Evolutionary conservation across 2,329 filamentous ascomycete species (phyloP).

Genomic region (Sphaerulina populicola): DNA sequence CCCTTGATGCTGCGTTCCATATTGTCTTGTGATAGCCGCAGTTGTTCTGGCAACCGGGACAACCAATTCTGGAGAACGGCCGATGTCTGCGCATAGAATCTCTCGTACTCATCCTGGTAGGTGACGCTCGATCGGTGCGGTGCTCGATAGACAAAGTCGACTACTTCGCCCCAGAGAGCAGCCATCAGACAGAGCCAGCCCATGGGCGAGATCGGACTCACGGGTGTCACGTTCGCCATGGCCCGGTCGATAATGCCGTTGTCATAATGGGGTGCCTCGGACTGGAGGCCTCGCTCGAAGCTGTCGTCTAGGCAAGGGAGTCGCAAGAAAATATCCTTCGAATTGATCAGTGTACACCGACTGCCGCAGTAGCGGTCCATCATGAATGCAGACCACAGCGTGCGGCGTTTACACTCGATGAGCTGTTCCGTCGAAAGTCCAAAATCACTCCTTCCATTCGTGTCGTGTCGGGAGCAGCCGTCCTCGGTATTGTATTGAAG

Average conservation of each 20-base stretch:
- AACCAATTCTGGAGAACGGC: slow-evolving; percentile 53
- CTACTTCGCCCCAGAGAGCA: slow-evolving; percentile 58
- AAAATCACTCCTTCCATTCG: slow-evolving; percentile 20
- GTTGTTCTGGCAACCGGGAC: slow-evolving; percentile 46
- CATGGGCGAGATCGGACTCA: slow-evolving; percentile 45
- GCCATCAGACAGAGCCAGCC: slow-evolving; percentile 55
- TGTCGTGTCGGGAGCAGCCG: slow-evolving; percentile 28
- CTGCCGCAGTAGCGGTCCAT: slow-evolving; percentile 57
- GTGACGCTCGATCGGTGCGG: slow-evolving; percentile 38
- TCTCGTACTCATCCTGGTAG: slow-evolving; percentile 43
- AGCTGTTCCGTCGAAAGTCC: slow-evolving; percentile 35
- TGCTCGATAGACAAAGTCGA: slow-evolving; percentile 51
- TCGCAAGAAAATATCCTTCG: slow-evolving; percentile 58
- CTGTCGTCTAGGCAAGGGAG: slow-evolving; percentile 54
- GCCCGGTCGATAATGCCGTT: slow-evolving; percentile 40
- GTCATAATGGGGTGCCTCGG: slow-evolving; percentile 54
- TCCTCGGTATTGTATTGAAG: slow-evolving; percentile 52
- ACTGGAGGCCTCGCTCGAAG: slow-evolving; percentile 54
- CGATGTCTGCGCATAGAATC: slow-evolving; percentile 47
- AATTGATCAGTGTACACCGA: slow-evolving; percentile 47
- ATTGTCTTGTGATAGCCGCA: slow-evolving; percentile 50
- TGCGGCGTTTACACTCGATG: slow-evolving; percentile 59
- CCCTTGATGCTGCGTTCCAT: slow-evolving; percentile 48
- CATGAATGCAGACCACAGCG: slow-evolving; percentile 63
- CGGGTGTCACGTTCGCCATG: slow-evolving; percentile 29